Evolutionary conservation across 139 green algal genomes (phyloP), one percentile per base, ranked within the genome.

Genomic region (Desmodesmus armatus): DNA sequence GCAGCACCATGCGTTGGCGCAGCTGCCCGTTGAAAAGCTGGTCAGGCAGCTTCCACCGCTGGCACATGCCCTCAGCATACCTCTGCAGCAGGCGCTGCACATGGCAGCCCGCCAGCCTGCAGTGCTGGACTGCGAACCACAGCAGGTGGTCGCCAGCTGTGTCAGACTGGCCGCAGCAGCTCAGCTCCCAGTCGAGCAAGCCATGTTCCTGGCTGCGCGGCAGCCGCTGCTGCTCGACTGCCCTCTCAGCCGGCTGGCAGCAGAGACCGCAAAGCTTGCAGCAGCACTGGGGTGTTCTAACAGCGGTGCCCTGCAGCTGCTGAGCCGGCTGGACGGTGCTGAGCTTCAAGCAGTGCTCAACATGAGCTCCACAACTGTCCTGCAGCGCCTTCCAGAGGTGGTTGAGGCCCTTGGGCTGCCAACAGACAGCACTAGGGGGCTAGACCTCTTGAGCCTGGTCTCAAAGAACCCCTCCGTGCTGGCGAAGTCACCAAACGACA

Each of bases 161-260:
- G 49, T 63, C 5, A 37, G 23, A 43, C 47, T 85, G 25, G 79
- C 79, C 27, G 41, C 63, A 58, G 79, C 79, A 43, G 62, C 78
- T 19, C 40, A 43, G 43, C 79, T 85, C 2, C 79, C 79, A 47
- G 65, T 39, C 37, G 79, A 85, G 79, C 79, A 85, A 33, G 65
- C 63, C 19, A 78, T 78, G 79, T 85, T 78, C 79, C 43, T 85
- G 79, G 65, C 79, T 11, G 63, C 79, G 35, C 79, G 79, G 6
- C 79, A 85, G 65, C 79, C 79, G 0, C 55, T n/a, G 11, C 51
- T 85, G 43, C 65, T 85, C 19, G 65, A 60, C 31, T 41, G 13
- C 6, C 27, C 79, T 25, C 63, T 65, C 35, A 33, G 25, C 23
- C 37, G 62, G 23, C 63, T 85, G 29, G 79, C 79, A 49, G 43